Conservation (phyloP, 148 eudicot species). For the Cornus controversa region DNA sequence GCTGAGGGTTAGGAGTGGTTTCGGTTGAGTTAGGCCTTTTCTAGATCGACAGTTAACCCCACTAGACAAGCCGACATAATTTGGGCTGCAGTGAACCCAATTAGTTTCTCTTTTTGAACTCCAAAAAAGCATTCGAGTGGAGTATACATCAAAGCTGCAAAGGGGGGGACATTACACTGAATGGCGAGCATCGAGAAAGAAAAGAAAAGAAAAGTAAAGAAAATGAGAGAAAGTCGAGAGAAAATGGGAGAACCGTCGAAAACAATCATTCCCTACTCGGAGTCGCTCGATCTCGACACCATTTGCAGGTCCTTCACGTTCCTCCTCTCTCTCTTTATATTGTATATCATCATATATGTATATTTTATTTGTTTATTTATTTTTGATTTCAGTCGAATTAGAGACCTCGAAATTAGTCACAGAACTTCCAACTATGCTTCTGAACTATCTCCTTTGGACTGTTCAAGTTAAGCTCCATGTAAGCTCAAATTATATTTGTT, state of each 20-base stretch:
- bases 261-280: background rate
- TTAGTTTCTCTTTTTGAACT: too few relatives aligned
- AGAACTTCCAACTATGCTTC: conserved; percentile 13
- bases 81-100: too few relatives aligned
- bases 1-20: too few relatives aligned
- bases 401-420: conserved; percentile 36
- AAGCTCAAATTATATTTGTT: background rate
- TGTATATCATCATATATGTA: background rate
- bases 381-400: conserved; percentile 43
- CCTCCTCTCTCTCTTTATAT: conserved; percentile 1
- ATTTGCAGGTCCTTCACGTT: conserved; percentile 30
- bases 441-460: conserved; percentile 25
- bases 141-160: background rate
- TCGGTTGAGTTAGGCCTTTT: too few relatives aligned
- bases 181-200: background rate
- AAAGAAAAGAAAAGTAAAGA: background rate
- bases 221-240: conserved; percentile 1
- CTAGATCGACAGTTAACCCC: too few relatives aligned
- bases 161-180: conserved; percentile 5
- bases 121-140: background rate
- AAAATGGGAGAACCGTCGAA: conserved; percentile 10
- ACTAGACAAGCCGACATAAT: too few relatives aligned
- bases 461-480: conserved; percentile 56
- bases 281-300: conserved; percentile 23
- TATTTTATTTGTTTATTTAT: background rate